Evolutionary conservation across 2,329 filamentous ascomycete genomes (phyloP).

Genomic region (Fusarium mangiferae): DNA sequence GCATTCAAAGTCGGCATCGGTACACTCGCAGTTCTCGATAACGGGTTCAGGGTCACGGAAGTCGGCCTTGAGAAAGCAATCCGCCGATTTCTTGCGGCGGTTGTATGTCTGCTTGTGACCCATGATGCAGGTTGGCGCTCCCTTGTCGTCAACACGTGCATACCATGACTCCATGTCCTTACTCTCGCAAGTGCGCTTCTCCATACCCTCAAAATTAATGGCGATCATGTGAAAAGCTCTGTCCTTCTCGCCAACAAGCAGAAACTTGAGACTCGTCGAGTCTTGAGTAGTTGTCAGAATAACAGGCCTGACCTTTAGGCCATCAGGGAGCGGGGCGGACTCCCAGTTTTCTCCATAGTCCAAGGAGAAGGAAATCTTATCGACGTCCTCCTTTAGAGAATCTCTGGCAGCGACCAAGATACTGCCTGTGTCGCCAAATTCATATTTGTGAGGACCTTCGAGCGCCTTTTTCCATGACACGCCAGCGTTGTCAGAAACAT

Average conservation of each 20-base stretch:
- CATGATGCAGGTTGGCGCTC: slow-evolving; percentile 90
- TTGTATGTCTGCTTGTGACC: slow-evolving; percentile 90
- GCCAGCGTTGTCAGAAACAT: slow-evolving; percentile 91
- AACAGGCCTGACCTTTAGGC: slow-evolving; percentile 74
- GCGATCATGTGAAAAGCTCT: slow-evolving; percentile 73
- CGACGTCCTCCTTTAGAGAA: slow-evolving; percentile 69
- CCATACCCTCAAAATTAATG: slow-evolving; percentile 84
- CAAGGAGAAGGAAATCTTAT: slow-evolving; percentile 78
- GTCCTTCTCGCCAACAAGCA: slow-evolving; percentile 74
- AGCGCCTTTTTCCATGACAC: slow-evolving; percentile 81
- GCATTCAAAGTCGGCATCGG: slow-evolving; percentile 89
- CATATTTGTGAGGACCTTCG: slow-evolving; percentile 90
- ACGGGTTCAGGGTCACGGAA: slow-evolving; percentile 81
- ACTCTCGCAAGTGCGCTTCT: slow-evolving; percentile 81
- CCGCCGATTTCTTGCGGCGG: slow-evolving; percentile 84
- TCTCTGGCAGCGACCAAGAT: slow-evolving; percentile 86
- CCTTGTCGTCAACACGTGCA: slow-evolving; percentile 82
- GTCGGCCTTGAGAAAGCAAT: slow-evolving; percentile 88
- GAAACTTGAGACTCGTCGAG: slow-evolving; percentile 90
- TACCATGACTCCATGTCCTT: slow-evolving; percentile 89
- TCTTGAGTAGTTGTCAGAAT: slow-evolving; percentile 90
- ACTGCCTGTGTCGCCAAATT: slow-evolving; percentile 93
- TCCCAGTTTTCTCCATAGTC: slow-evolving; percentile 91
- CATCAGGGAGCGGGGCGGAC: slow-evolving; percentile 72
- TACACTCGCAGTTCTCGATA: slow-evolving; percentile 82